These are phyloP conservation scores for Simplicillium aogashimaense DNA, from an alignment of 2,329 filamentous ascomycete species.

Conservation along the genomic window DNA sequence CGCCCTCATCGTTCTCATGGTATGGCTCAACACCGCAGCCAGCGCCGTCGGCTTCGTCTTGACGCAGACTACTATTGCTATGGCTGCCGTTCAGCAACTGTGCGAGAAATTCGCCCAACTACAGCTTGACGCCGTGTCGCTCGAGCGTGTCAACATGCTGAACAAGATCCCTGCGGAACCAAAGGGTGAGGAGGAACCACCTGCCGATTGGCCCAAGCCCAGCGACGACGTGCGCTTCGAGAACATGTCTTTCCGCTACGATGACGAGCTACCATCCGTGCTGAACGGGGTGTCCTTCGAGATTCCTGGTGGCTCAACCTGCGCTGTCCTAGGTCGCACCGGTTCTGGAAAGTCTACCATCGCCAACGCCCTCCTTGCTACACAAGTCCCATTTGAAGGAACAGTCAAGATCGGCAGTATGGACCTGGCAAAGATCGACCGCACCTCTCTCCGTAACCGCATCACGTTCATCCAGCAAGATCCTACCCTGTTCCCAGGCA, in stretches of 20 bases:
- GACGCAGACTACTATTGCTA: conserved; percentile 34
- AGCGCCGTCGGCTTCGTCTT: conserved; percentile 79
- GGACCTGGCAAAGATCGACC: conserved; percentile 42
- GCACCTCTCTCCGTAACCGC: conserved; percentile 43
- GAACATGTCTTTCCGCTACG: conserved; percentile 69
- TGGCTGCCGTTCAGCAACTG: conserved; percentile 35
- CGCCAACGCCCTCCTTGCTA: conserved; percentile 47
- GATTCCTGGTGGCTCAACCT: conserved; percentile 56
- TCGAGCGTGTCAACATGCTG: conserved; percentile 77
- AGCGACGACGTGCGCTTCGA: conserved; percentile 67
- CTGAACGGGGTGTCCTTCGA: conserved; percentile 58
- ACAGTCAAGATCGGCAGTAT: conserved; percentile 43
- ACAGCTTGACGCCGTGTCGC: conserved; percentile 86
- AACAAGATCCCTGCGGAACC: conserved; percentile 70
- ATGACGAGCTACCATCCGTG: conserved; percentile 65
- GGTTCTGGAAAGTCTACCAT: conserved; percentile 80
- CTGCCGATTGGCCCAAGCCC: conserved; percentile 66
- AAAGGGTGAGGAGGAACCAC: conserved; percentile 55
- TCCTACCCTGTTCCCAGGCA: conserved; percentile 50
- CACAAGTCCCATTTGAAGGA: conserved; percentile 39
- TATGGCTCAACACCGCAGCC: conserved; percentile 64
- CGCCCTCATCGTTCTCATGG: conserved; percentile 60
- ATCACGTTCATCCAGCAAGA: conserved; percentile 57
- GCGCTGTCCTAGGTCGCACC: conserved; percentile 69
- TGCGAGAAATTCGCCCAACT: conserved; percentile 76